These are phyloP conservation scores for Monosporascus sp. DNA, from an alignment of 2,329 filamentous ascomycete genomes.

Conservation along the genomic window DNA sequence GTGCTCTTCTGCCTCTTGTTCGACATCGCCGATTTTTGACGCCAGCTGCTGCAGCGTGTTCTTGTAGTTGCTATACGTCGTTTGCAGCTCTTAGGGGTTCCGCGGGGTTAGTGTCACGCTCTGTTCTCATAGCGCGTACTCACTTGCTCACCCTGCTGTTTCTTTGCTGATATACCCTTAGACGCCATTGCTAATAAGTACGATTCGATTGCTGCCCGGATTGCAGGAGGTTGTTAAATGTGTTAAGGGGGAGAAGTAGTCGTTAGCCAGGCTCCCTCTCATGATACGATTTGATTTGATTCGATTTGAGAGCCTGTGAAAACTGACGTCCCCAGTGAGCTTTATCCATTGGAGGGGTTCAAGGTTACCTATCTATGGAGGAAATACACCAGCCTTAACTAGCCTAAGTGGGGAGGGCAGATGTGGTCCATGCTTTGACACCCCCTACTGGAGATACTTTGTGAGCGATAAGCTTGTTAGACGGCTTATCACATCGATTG, in stretches of 20 bases:
- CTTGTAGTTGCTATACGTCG: constrained; percentile 73
- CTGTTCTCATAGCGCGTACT: neutral
- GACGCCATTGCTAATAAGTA: constrained; percentile 36
- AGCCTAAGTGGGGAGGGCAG: neutral
- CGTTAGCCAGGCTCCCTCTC: neutral
- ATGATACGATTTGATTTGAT: neutral
- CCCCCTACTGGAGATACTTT: too few relatives aligned
- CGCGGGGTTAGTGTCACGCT: constrained; percentile 11
- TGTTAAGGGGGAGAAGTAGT: neutral
- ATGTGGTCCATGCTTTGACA: neutral
- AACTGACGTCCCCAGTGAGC: neutral
- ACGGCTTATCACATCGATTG: too few relatives aligned
- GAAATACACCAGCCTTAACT: too few relatives aligned
- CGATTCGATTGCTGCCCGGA: neutral
- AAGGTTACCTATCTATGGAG: neutral
- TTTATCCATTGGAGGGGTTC: neutral
- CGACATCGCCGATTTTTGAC: constrained; percentile 94
- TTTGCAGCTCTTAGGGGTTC: constrained; percentile 61
- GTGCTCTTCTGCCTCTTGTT: constrained; percentile 96
- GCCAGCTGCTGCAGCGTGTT: constrained; percentile 83
- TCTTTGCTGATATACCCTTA: constrained; percentile 55
- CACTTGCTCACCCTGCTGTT: constrained; percentile 61
- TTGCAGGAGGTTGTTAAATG: neutral
- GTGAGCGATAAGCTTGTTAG: neutral
- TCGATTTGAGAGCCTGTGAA: neutral